These are phyloP conservation scores for Lithospermum erythrorhizon DNA, from an alignment of 257 asterid genomes.

Conservation along the genomic window DNA sequence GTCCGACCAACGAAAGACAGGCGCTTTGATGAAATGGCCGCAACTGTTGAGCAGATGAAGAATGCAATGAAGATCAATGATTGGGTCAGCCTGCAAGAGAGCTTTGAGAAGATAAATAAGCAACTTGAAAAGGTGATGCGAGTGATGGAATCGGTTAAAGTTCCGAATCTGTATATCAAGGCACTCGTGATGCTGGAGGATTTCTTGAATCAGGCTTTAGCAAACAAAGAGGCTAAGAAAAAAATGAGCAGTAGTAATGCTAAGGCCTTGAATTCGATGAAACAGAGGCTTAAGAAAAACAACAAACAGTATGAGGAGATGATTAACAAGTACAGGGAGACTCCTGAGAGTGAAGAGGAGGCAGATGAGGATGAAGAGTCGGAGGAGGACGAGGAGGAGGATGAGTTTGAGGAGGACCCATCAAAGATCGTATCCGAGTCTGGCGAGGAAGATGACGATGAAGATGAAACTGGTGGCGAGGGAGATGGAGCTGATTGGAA, in stretches of 20 bases:
- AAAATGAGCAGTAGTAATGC: conserved; percentile 97
- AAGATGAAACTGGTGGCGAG: conserved; percentile 28
- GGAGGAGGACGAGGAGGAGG: conserved; percentile 50
- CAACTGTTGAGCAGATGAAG: conserved; percentile 87
- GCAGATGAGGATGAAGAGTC: conserved; percentile 51
- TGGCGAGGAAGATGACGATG: conserved; percentile 45
- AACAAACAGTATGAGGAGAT: conserved; percentile 69
- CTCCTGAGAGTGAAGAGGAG: conserved; percentile 72
- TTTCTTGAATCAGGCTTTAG: conserved; percentile 60
- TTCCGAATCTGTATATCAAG: conserved; percentile 74
- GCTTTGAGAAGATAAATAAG: conserved; percentile 89
- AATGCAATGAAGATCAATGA: conserved; percentile 93
- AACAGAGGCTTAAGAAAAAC: conserved; percentile 85
- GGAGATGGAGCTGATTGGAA: conserved; percentile 54
- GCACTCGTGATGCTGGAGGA: conserved; percentile 90
- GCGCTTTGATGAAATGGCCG: conserved; percentile 71
- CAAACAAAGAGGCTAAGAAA: conserved; percentile 94
- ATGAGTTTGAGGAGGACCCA: conserved; percentile 36
- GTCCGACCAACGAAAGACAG: conserved; percentile 78
- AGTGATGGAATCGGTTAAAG: conserved; percentile 50
- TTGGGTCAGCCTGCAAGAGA: conserved; percentile 88
- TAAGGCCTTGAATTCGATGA: conserved; percentile 88
- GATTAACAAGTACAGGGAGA: conserved; percentile 69
- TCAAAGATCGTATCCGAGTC: conserved; percentile 18
- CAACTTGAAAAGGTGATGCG: conserved; percentile 84